Base-by-base conservation (phyloP, 345 rosid genomes). In the Barbarea vulgaris region DNA sequence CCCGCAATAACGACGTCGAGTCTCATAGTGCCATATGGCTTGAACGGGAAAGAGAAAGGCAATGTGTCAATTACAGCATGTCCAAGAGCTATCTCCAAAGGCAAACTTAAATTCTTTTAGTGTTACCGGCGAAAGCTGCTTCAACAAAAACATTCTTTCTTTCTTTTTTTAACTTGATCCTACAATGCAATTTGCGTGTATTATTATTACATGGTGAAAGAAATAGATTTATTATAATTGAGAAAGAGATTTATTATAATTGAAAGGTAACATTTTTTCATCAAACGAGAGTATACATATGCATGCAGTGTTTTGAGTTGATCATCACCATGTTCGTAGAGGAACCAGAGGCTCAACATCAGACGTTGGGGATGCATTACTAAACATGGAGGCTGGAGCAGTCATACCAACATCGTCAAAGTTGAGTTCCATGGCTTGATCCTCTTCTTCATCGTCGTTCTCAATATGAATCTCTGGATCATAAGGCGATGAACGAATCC, bases 11-110 rank as follows among this genome's bases (percentile, higher is more conserved):
- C 25, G 25, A 24, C 25, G 25, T 24, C 25, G 25, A 24, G 3
- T 24, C 22, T 76, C 92, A 1, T 78, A 86, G n/a, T 95, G 99
- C 81, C 3, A 24, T 77, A 88, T 19, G 92, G 93, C 28, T 83
- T 95, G 81, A 67, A 80, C 0, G 96, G 96, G 21, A 84, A 78
- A 7, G 64, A 81, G 17, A 89, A n/a, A 70, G 72, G 93, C 87
- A 19, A 59, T 83, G 18, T 95, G 99, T 81, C 86, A 75, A 24
- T 42, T 89, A 47, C 61, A 84, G 69, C 81, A 68, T 64, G 69
- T n/a, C 83, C 13, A 88, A 77, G n/a, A n/a, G 82, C 84, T 60
- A 28, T 81, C 24, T 75, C 84, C 25, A 79, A 86, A 63, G 87
- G 95, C n/a, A n/a, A n/a, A n/a, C n/a, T n/a, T n/a, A n/a, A n/a